Base-by-base conservation (phyloP, 2,329 filamentous ascomycete species). In the Cercospora sojina region DNA sequence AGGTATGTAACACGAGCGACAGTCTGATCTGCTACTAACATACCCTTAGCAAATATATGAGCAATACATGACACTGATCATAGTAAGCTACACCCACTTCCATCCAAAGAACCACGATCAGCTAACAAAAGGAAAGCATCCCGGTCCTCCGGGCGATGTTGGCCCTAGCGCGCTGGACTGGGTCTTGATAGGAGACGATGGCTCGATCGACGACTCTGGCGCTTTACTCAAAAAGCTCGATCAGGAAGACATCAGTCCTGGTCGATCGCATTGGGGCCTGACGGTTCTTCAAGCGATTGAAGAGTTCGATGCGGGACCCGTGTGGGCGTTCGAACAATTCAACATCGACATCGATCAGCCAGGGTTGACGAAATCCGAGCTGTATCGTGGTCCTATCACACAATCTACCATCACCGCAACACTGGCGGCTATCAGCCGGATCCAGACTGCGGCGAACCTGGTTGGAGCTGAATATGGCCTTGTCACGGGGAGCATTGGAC, bases 271-370 rank as follows among this genome's bases (percentile, higher is more conserved):
- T 65, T 82, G 80, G 80, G 80, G 77, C 5, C 75, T 81, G 9
- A 81, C 80, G 3, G 76, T 81, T 5, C 67, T 76, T 2, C 74
- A 81, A 67, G 80, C 80, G 9, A 78, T 78, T 18, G 79, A 78
- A 60, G 73, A 80, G 53, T 78, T 81, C 62, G 80, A 82, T 60
- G 79, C 78, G n/a, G 80, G 80, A 6, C 80, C 79, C 0, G 78
- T 82, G 7, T 82, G 80, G 80, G 79, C 79, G 0, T 82, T 78
- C 64, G 79, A 82, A 41, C 80, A 81, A 65, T 81, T 81, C 67
- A 69, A 74, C 5, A 71, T 81, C 64, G 70, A 81, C 70, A 80
- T 82, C 61, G 79, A 81, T 66, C 77, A 79, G 32, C 69, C 74
- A 5, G 71, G 73, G 18, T 67, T 81, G 32, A 82, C 79, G 31